Conservation (phyloP, 2,329 filamentous ascomycete species). For the Rachicladosporium sp. region DNA sequence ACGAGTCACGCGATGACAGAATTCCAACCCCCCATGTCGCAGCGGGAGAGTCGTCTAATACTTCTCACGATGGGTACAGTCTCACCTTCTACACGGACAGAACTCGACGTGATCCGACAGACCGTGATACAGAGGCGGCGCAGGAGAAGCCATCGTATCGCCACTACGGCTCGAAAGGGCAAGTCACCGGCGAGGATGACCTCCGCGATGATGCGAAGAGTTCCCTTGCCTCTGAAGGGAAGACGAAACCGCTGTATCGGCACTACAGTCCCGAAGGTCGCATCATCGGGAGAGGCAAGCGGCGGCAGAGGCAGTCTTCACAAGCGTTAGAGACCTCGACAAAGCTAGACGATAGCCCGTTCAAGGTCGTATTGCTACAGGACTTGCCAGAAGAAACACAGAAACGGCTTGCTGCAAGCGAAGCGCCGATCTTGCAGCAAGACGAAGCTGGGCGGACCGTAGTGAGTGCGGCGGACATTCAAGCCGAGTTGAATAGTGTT, state of each 20-base stretch:
- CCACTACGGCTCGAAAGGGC: no score
- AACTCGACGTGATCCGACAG: no score
- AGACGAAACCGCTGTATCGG: background rate
- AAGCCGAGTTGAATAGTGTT: constrained; percentile 7
- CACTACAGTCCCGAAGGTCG: constrained; percentile 5
- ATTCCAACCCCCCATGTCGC: no score
- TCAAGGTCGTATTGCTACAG: constrained; percentile 6
- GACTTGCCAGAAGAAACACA: constrained; percentile 2
- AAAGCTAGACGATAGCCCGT: no score
- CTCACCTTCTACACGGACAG: no score
- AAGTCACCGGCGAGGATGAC: no score
- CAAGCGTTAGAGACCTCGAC: constrained; percentile 9
- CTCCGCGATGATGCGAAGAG: background rate
- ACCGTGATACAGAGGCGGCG: no score
- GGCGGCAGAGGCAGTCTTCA: constrained; percentile 14
- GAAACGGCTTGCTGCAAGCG: background rate
- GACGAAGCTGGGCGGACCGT: constrained; percentile 2
- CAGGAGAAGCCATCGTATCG: no score
- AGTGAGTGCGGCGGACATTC: constrained; percentile 14
- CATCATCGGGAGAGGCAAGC: constrained; percentile 16
- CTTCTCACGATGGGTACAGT: no score
- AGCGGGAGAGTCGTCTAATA: no score
- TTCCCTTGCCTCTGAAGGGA: background rate
- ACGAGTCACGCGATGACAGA: no score
- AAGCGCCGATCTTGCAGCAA: background rate